Evolutionary conservation across 352 stramenopile genomes (phyloP), one percentile per base, ranked within the genome.

Genomic region (Phytophthora idaei): DNA sequence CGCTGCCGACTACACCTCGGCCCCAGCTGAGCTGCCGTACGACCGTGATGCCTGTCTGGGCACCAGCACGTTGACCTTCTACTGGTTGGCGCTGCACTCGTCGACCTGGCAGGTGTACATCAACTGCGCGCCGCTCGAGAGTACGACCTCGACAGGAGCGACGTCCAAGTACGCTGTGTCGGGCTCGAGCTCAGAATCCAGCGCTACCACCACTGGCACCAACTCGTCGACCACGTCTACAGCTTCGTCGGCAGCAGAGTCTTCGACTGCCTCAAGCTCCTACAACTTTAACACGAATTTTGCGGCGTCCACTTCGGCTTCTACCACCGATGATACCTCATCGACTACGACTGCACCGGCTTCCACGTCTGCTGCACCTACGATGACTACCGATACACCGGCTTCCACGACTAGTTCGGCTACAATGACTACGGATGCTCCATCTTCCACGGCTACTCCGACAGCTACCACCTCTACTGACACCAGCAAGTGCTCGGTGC

Each of bases 31-130:
- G 50, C 31, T 84, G 34, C 73, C 73, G 6, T 80, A 78, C 46
- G 73, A 84, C 14, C 44, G 41, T 15, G 49, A 57, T 28, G 61
- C 67, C 8, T 81, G 70, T 41, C 17, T 50, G 4, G 69, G 66
- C 14, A 28, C 73, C 25, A 81, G 65, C 8, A 61, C 37, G 36
- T 47, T 81, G 17, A 75, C 67, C 1, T 73, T 61, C n/a, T 74
- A 78, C 57, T 86, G 75, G 74, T 58, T 86, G 11, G 73, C 72
- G 1, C 29, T 86, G 51, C 77, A 86, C 64, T 46, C 65, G 32
- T 57, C 62, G 2, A 46, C 64, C 21, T 86, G 77, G 77, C 77
- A 86, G 53, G 54, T 82, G 8, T 86, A 86, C 58, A 80, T 64
- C 8, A 79, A 82, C 57, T 85, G 74, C 32, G 70, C 70, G 11